Conservation (phyloP, 805 yeast genomes). For the Tetrapisispora iriomotensis region DNA sequence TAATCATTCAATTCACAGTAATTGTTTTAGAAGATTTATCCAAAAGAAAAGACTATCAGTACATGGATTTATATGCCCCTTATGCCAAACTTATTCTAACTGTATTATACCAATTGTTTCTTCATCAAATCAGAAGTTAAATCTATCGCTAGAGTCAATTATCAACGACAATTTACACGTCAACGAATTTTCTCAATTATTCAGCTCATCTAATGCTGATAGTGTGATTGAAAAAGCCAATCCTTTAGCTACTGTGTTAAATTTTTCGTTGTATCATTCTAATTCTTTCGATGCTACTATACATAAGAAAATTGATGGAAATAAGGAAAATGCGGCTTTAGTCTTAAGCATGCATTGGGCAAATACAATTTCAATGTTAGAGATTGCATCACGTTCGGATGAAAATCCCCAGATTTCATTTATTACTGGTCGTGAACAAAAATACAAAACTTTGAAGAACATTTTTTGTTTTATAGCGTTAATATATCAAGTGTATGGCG, state of each 20-base stretch:
- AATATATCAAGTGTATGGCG: conserved; percentile 14
- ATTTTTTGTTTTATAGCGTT: conserved; percentile 19
- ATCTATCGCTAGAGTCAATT: not conserved
- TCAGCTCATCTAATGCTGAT: conserved; percentile 3
- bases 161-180: not conserved
- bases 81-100: conserved; percentile 66
- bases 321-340: conserved; percentile 12
- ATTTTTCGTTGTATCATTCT: conserved; percentile 3
- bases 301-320: conserved; percentile 10
- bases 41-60: conserved; percentile 48
- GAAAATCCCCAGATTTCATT: conserved; percentile 26
- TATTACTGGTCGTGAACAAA: conserved; percentile 31
- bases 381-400: conserved; percentile 47
- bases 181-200: not conserved
- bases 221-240: not conserved
- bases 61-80: conserved; percentile 79
- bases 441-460: conserved; percentile 31
- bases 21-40: conserved; percentile 63
- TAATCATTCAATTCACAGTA: conserved; percentile 86
- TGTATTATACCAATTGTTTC: conserved; percentile 21
- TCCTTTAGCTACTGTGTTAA: not conserved
- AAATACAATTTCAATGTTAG: conserved; percentile 42
- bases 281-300: conserved; percentile 16
- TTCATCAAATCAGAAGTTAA: not conserved
- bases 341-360: conserved; percentile 23